Base-by-base conservation (phyloP, 352 stramenopile species). In the Thalassiosira oceanica region DNA sequence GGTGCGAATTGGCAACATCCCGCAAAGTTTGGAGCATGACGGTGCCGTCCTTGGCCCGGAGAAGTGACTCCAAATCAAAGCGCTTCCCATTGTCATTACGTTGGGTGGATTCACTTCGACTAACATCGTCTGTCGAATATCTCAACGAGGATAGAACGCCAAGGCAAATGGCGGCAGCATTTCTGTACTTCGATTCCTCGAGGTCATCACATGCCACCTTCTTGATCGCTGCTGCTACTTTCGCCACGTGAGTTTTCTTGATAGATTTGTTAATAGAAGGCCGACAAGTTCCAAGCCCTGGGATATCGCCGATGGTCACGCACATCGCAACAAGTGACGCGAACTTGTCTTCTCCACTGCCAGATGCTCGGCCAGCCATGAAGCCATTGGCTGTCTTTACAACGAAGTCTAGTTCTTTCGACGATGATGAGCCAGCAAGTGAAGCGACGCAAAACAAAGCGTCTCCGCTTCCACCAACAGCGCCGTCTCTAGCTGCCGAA, bases 1-100 rank as follows among this genome's bases (percentile, higher is more conserved):
- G n/a, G n/a, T n/a, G n/a, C n/a, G n/a, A n/a, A n/a, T n/a, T n/a
- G n/a, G n/a, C 44, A n/a, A 78, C 44, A 48, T 70, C 45, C 16
- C 57, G 28, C 2, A 78, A 41, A 39, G 71, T 61, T 18, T 7
- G 20, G 6, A 63, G 28, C 58, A 78, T 53, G 20, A 72, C 16
- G n/a, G 18, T 78, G 20, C 61, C 67, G 39, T 67, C 67, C 49
- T 72, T 78, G 13, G 29, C 60, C 20, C 72, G 67, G 31, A 75
- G 43, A 39, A 58, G 53, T 15, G 48, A 18, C 16, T 24, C 33
- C 15, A 58, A 66, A 52, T 66, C 45, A 37, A 53, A 56, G 44
- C 10, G 8, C 23, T 26, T 48, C 1, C 8, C 48, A 28, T 56
- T 24, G 27, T 29, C 54, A 23, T 53, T 45, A 56, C 36, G 23